Conservation (phyloP, 208 protist species). For the Trypanosoma lewisi region DNA sequence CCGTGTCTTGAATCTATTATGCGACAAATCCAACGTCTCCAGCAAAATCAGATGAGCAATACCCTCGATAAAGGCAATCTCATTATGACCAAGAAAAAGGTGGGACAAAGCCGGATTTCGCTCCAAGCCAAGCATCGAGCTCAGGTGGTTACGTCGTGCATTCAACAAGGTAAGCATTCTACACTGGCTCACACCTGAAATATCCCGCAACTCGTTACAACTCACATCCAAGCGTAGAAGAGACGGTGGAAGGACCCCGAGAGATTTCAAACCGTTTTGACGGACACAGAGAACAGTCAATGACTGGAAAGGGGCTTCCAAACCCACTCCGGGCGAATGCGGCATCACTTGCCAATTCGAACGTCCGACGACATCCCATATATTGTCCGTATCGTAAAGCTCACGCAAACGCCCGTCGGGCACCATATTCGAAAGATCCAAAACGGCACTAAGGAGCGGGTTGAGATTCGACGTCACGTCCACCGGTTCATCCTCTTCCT, state of each 20-base stretch:
- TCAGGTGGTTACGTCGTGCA: conserved; percentile 62
- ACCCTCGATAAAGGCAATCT: conserved; percentile 54
- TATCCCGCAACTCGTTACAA: conserved; percentile 51
- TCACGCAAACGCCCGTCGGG: conserved; percentile 27
- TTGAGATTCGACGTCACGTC: conserved; percentile 74
- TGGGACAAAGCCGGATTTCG: conserved; percentile 51
- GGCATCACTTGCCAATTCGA: not conserved
- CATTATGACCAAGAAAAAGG: conserved; percentile 82
- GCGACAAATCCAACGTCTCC: conserved; percentile 82
- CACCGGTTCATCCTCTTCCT: conserved; percentile 28
- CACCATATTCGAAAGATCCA: conserved; percentile 55
- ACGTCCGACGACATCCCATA: conserved; percentile 56
- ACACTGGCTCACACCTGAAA: conserved; percentile 59
- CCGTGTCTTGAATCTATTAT: conserved; percentile 63
- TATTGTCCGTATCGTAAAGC: conserved; percentile 29
- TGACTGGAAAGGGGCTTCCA: conserved; percentile 3
- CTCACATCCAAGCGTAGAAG: conserved; percentile 84
- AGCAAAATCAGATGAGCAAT: conserved; percentile 78
- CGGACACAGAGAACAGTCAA: conserved; percentile 80
- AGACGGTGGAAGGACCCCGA: conserved; percentile 51
- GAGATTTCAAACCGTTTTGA: conserved; percentile 48
- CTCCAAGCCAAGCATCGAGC: conserved; percentile 46
- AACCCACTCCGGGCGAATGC: not conserved
- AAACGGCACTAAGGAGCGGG: conserved; percentile 54
- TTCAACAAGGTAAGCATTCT: conserved; percentile 81